These are phyloP conservation scores for Mycena galericulata DNA, from an alignment of 768 basidiomycete species.

Conservation along the genomic window DNA sequence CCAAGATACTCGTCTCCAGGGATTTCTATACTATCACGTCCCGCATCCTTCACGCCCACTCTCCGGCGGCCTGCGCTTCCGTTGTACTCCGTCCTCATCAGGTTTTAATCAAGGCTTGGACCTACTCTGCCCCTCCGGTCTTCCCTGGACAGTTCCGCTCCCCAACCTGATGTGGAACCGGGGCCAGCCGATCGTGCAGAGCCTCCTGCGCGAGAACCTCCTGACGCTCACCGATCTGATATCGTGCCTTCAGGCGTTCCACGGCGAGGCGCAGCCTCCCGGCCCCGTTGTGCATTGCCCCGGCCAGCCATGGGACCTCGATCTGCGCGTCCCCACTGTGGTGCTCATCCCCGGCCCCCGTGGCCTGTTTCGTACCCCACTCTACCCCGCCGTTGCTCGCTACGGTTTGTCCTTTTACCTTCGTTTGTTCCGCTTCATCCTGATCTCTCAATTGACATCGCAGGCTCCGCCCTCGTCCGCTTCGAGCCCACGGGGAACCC, in stretches of 20 bases:
- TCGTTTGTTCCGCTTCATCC: no score
- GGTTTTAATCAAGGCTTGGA: neutral
- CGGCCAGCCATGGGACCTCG: neutral
- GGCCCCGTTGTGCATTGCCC: neutral
- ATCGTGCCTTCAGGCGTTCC: neutral
- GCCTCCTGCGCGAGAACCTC: constrained; percentile 1
- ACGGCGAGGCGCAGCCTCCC: neutral
- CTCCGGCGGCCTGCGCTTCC: constrained; percentile 6
- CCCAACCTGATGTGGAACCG: neutral
- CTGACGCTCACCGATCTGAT: neutral
- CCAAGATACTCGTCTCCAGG: neutral
- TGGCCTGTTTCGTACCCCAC: neutral
- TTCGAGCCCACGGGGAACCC: constrained; percentile 1
- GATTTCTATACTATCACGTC: constrained; percentile 3
- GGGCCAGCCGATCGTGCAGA: neutral
- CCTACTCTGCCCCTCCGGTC: neutral
- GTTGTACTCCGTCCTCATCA: neutral
- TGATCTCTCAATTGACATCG: no score
- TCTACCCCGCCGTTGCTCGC: neutral
- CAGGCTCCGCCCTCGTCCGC: neutral
- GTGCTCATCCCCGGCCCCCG: neutral
- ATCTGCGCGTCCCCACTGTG: neutral
- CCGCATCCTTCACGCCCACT: neutral
- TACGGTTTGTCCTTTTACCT: neutral
- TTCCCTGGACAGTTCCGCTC: neutral